These are phyloP conservation scores for Mortierella sp. DNA, from an alignment of 371 early-diverging fungal species.

Conservation along the genomic window DNA sequence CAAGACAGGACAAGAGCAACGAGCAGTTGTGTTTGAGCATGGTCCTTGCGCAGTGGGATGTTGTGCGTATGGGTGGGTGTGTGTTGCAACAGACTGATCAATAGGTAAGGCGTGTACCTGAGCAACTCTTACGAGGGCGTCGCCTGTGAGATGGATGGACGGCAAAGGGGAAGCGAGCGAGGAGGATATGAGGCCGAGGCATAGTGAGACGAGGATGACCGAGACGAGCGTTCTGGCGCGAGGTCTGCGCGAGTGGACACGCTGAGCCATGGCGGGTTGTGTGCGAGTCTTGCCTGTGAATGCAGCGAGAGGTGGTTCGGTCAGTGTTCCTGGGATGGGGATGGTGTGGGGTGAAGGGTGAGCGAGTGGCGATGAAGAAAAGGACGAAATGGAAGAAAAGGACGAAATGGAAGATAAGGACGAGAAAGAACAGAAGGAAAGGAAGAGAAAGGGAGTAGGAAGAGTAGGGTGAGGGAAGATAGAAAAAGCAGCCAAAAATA, in stretches of 20 bases:
- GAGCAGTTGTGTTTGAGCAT: not conserved
- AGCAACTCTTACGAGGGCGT: not conserved
- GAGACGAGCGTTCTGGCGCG: not conserved
- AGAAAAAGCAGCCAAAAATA: no score
- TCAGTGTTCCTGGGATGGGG: not conserved
- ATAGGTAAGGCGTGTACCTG: not conserved
- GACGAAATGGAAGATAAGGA: not conserved
- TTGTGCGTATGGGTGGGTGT: not conserved
- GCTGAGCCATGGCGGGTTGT: not conserved
- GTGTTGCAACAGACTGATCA: no score
- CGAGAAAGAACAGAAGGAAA: not conserved
- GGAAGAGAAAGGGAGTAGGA: not conserved
- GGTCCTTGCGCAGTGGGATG: not conserved
- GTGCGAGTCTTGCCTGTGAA: not conserved
- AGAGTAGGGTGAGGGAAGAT: not conserved
- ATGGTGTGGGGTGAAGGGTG: not conserved
- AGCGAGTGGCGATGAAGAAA: not conserved
- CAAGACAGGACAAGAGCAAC: not conserved
- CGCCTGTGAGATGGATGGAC: not conserved
- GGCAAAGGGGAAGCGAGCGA: not conserved
- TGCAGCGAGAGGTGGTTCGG: not conserved
- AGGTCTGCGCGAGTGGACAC: not conserved
- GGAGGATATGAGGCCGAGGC: constrained; percentile 4
- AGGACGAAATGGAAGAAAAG: not conserved
- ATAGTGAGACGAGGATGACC: not conserved